Evolutionary conservation across 139 green algal species (phyloP).

Genomic region (Coelastrella sp.): DNA sequence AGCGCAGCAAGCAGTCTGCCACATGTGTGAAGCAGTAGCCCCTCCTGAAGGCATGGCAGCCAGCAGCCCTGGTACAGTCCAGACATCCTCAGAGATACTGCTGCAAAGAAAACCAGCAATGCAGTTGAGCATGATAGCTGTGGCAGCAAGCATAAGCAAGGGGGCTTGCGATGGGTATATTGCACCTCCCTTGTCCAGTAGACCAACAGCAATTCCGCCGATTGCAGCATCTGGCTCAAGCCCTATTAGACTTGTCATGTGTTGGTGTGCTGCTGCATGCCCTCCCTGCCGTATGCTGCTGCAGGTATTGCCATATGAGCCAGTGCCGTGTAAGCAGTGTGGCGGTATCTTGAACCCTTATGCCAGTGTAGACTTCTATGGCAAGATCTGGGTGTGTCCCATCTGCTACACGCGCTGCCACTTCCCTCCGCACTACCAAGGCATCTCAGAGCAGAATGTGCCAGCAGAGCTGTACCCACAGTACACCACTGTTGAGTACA

Average conservation of each 20-base stretch:
- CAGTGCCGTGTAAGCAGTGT: constrained; percentile 95
- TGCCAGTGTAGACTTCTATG: constrained; percentile 89
- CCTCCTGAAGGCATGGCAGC: not conserved
- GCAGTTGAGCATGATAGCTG: too few species aligned
- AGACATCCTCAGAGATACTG: not conserved
- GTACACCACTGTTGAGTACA: constrained; percentile 98
- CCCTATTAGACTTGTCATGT: not conserved
- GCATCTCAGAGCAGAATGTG: constrained; percentile 86
- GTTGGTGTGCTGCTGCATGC: not conserved
- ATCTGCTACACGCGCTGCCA: constrained; percentile 97
- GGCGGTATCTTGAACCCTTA: constrained; percentile 94
- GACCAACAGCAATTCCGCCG: too few species aligned
- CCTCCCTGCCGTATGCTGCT: not conserved
- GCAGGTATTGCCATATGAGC: constrained; percentile 95
- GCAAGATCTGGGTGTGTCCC: constrained; percentile 96
- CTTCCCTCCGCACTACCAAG: constrained; percentile 96
- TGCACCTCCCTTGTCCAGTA: too few species aligned
- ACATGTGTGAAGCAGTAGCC: not conserved
- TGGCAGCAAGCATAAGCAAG: too few species aligned
- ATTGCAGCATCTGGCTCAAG: too few species aligned
- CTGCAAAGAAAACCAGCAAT: too few species aligned
- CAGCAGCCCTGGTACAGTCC: not conserved
- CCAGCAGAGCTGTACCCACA: constrained; percentile 97
- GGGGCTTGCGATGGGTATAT: too few species aligned
- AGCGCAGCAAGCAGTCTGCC: not conserved